Conservation (phyloP, 257 asterid genomes). For the Salvia splendens region DNA sequence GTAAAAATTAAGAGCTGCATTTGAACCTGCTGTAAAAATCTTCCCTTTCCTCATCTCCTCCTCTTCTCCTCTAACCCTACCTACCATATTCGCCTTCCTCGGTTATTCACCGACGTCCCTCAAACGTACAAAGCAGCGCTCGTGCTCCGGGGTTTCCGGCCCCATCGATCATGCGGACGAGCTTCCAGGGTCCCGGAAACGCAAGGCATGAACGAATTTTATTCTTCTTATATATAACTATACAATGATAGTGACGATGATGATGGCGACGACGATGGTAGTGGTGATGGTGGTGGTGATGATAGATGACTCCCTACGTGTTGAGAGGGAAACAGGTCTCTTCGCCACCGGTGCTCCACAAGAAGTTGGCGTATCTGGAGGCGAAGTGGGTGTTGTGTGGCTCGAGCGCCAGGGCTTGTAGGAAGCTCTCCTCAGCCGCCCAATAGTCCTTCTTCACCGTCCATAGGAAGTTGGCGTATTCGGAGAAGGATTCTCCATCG, state of each 20-base stretch:
- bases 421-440: slow-evolving; percentile 73
- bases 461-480: slow-evolving; percentile 85
- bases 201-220: slow-evolving; percentile 8
- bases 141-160: slow-evolving; percentile 22
- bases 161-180: background rate
- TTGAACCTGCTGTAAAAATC: background rate
- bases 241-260: slow-evolving; percentile 4
- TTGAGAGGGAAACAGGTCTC: slow-evolving; percentile 75
- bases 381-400: slow-evolving; percentile 54
- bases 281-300: background rate
- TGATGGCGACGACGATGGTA: background rate
- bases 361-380: slow-evolving; percentile 67
- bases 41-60: background rate
- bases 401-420: slow-evolving; percentile 64
- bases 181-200: background rate
- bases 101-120: slow-evolving; percentile 10
- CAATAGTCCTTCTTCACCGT: slow-evolving; percentile 52
- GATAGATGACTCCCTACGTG: slow-evolving; percentile 12
- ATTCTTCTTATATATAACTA: slow-evolving; percentile 29
- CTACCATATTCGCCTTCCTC: slow-evolving; percentile 20
- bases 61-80: slow-evolving; percentile 11
- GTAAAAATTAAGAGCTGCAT: slow-evolving; percentile 30
- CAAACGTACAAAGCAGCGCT: background rate
- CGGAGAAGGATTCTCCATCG: slow-evolving; percentile 63
- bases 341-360: slow-evolving; percentile 91